These are phyloP conservation scores for Asparagopsis taxiformis DNA, from an alignment of 31 red algal species.

Conservation along the genomic window DNA sequence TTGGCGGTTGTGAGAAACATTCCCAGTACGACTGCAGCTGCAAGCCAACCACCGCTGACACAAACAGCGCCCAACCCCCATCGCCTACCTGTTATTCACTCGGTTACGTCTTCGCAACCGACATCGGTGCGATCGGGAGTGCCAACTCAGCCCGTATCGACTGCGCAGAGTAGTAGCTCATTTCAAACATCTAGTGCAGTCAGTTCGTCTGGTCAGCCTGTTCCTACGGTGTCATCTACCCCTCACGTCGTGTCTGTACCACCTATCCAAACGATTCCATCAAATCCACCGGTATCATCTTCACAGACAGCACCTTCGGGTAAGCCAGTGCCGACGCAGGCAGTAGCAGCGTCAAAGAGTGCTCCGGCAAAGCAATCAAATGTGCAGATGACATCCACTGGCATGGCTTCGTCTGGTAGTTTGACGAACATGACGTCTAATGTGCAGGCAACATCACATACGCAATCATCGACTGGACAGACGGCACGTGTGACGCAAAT, in stretches of 20 bases:
- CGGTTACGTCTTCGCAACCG: not conserved
- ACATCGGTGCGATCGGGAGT: not conserved
- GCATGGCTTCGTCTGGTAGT: not conserved
- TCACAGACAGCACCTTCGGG: not conserved
- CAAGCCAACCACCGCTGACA: not conserved
- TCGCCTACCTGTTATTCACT: not conserved
- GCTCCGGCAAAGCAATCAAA: not conserved
- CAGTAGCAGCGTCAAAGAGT: not conserved
- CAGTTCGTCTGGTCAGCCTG: conserved; percentile 12
- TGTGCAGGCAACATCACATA: not conserved
- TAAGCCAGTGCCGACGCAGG: not conserved
- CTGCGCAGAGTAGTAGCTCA: not conserved
- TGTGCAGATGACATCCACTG: not conserved
- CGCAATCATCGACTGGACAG: not conserved
- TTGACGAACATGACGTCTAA: not conserved
- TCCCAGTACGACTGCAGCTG: not conserved
- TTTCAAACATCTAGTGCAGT: no score
- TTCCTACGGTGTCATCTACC: not conserved
- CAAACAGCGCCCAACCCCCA: not conserved
- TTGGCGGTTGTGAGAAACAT: not conserved
- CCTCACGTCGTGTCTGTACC: not conserved
- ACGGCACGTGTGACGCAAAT: not conserved
- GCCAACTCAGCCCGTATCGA: not conserved
- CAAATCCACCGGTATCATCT: not conserved
- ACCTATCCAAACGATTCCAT: not conserved